Percentiles rank a stretch among this genome's conserved stretches.
Evolutionary conservation across 306 rosid genomes (phyloP).

Genomic region (Luffa acutangula): DNA sequence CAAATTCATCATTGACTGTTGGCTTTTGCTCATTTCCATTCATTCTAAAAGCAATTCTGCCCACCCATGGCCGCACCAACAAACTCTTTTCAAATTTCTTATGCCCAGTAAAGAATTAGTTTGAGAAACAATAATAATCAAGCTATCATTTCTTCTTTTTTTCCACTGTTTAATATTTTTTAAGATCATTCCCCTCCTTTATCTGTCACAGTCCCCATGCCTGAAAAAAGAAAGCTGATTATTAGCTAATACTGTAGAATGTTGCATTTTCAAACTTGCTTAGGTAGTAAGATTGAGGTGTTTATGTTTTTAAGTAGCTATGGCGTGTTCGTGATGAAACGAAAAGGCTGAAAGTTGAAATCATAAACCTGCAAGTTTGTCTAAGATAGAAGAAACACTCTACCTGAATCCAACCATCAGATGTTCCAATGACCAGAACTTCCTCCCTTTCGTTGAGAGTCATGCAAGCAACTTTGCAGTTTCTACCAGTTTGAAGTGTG

Average conservation of each 20-base stretch:
- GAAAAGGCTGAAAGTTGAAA: neutral
- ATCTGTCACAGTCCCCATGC: neutral
- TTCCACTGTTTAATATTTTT: neutral
- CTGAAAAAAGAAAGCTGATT: neutral
- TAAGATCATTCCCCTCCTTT: neutral
- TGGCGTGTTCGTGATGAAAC: neutral
- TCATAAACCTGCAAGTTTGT: neutral
- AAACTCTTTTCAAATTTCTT: neutral
- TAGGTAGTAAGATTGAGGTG: neutral
- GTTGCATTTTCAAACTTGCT: neutral
- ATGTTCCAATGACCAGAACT: constrained; percentile 67
- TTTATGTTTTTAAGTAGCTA: neutral
- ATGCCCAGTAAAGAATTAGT: neutral
- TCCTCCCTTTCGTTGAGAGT: constrained; percentile 58
- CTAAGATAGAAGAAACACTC: neutral
- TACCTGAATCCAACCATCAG: constrained; percentile 87
- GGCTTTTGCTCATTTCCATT: neutral
- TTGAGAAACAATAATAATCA: neutral
- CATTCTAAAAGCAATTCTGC: neutral
- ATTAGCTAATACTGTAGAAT: neutral
- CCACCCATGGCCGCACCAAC: neutral
- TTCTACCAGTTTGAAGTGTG: constrained; percentile 46
- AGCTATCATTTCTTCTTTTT: neutral
- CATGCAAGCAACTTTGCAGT: constrained; percentile 58
- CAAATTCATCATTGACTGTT: too few species aligned